Evolutionary conservation across 2,329 filamentous ascomycete genomes (phyloP).

Genomic region (Verruconis gallopava): DNA sequence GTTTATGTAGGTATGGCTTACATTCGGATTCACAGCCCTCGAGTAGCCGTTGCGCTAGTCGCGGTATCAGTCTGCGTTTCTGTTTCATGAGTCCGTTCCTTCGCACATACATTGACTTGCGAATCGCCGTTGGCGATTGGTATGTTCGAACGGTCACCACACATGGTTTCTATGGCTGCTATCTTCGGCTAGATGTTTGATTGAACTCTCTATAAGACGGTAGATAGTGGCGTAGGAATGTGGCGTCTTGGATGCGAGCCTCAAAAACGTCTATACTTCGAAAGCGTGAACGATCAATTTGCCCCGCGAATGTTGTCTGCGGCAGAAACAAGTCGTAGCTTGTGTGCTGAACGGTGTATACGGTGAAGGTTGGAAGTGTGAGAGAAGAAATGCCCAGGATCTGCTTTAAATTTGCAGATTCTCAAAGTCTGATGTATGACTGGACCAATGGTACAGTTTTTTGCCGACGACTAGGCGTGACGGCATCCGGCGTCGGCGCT

Average conservation of each 20-base stretch:
- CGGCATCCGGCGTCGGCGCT: too few relatives aligned
- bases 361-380: not conserved
- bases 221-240: too few relatives aligned
- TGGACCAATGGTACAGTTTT: too few relatives aligned
- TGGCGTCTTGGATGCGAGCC: too few relatives aligned
- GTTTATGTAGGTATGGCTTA: too few relatives aligned
- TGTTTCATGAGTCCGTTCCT: not conserved
- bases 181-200: too few relatives aligned
- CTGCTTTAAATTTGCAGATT: not conserved
- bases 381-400: not conserved
- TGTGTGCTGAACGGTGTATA: not conserved
- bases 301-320: too few relatives aligned
- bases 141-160: not conserved
- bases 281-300: too few relatives aligned
- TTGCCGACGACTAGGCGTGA: too few relatives aligned
- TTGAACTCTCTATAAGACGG: too few relatives aligned
- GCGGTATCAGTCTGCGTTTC: conserved; percentile 6
- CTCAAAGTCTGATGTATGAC: not conserved
- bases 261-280: too few relatives aligned
- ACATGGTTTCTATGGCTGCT: not conserved
- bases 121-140: not conserved
- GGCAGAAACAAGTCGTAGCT: too few relatives aligned
- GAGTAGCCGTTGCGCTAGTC: conserved; percentile 6
- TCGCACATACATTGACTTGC: not conserved
- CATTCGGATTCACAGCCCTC: not conserved